Evolutionary conservation across 164 flowering plant genomes (phyloP), one percentile per base, ranked within the genome.

Genomic region (Protea cynaroides): DNA sequence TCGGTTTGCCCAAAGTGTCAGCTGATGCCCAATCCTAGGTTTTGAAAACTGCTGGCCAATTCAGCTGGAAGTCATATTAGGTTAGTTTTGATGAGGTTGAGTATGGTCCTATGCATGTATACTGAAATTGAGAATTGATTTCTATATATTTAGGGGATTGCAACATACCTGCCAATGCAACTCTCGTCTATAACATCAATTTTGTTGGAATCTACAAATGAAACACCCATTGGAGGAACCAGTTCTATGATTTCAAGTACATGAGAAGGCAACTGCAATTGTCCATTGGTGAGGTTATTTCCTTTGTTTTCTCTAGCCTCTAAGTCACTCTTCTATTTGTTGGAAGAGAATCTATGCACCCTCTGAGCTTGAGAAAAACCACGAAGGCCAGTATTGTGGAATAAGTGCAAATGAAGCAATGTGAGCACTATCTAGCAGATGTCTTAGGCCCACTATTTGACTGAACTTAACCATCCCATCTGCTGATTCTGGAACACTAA

Each of bases 161-260:
- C 81, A 92, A 92, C 75, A 80, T 90, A 72, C 98, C 98, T 11
- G 96, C 71, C 60, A 92, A 92, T 76, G 93, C 96, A 34, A 90
- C 96, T 69, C 96, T 92, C 40, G 46, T 88, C 22, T 90, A 92
- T 65, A 94, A 92, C 61, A 79, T 92, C 44, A 79, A 84, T 29
- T 87, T 90, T 71, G 82, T 90, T 44, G 85, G 80, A 7, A 43
- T 88, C 55, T 92, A 90, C 84, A 73, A 77, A n/a, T 95, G 89
- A 72, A 71, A 81, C 59, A 46, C 67, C 46, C 80, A 78, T 60
- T 66, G 51, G 72, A 73, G 36, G 18, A 49, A 25, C 38, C 25
- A 25, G 15, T 38, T 59, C 21, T 9, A 44, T 19, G 43, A 38
- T 21, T 57, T 23, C 55, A 25, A 40, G 25, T 38, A 52, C 38